Evolutionary conservation across 2,329 filamentous ascomycete genomes (phyloP), one percentile per base, ranked within the genome.

Genomic region (Talaromyces sp.): DNA sequence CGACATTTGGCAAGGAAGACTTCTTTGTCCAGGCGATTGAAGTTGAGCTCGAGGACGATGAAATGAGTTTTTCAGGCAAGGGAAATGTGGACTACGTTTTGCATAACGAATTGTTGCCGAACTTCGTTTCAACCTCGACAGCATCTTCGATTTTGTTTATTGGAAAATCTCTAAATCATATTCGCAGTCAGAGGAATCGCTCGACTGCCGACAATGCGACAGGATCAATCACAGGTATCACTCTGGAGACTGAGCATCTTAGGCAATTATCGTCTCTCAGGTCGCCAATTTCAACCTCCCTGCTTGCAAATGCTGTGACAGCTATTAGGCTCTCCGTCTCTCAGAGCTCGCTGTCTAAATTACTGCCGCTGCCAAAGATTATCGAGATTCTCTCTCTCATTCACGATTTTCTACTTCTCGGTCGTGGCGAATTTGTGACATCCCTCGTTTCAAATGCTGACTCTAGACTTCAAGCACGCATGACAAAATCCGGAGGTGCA

Each of bases 351-450:
- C 81, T 98, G 3, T 92, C 94, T 61, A 89, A 90, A 71, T 82
- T 98, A 0, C 78, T 99, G 3, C 95, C 95, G 0, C 80, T 93
- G 6, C 83, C 86, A 11, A 90, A 87, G 70, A 92, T 97, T 3
- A 81, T 92, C 6, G 89, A 95, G 68, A 87, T 91, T 59, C 81
- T 98, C 14, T 86, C 87, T 33, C 82, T 97, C 9, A 82, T 97
- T 1, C 86, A 93, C 57, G 89, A 95, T 64, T 97, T 96, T 77
- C 92, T 97, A 70, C 84, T 99, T 2, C 83, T 99, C 0, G 90
- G 90, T 0, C 86, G 92, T 39, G 94, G 94, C 61, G 95, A 98
- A 75, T 99, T 99, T 75, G 92, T 93, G 22, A 88, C 95, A 78
- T 89, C 90, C 0, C 79, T 99, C 31, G 92, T 96, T 1, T 86